These are phyloP conservation scores for Colletotrichum horii DNA, from an alignment of 2,329 filamentous ascomycete species.

Conservation along the genomic window DNA sequence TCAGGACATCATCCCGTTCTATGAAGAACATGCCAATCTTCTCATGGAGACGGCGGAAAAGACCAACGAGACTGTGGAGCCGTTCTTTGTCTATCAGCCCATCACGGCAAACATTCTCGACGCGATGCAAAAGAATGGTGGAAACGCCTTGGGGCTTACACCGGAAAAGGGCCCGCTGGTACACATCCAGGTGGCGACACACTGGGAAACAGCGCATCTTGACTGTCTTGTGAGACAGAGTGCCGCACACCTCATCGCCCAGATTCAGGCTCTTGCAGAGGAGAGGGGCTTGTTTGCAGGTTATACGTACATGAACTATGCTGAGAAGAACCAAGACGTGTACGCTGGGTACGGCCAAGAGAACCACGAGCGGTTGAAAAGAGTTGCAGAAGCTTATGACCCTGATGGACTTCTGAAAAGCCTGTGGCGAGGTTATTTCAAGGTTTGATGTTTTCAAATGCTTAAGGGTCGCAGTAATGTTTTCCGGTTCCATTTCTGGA, in stretches of 20 bases:
- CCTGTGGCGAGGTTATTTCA: conserved; percentile 28
- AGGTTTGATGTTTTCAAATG: not conserved
- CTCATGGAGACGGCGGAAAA: conserved; percentile 18
- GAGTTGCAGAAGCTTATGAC: conserved; percentile 31
- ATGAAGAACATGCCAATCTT: conserved; percentile 20
- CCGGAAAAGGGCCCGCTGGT: conserved; percentile 35
- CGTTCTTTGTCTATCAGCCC: conserved; percentile 41
- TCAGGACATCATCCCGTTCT: conserved; percentile 30
- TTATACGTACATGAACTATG: conserved; percentile 42
- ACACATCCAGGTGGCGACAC: conserved; percentile 32
- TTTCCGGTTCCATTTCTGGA: too few relatives aligned
- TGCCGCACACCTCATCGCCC: conserved; percentile 23
- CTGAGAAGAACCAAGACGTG: conserved; percentile 39
- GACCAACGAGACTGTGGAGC: conserved; percentile 6
- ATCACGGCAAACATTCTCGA: conserved; percentile 38
- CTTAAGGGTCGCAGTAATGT: too few relatives aligned
- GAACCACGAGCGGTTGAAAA: conserved; percentile 32
- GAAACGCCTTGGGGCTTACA: conserved; percentile 45
- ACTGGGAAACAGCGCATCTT: conserved; percentile 28
- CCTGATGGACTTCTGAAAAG: conserved; percentile 28
- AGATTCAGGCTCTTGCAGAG: conserved; percentile 30
- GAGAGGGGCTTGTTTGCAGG: conserved; percentile 32
- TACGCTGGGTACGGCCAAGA: conserved; percentile 40
- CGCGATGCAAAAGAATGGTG: conserved; percentile 38
- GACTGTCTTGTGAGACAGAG: conserved; percentile 34